Evolutionary conservation across 805 yeast genomes (phyloP).

Genomic region (Vanderwaltozyma yarrowii): DNA sequence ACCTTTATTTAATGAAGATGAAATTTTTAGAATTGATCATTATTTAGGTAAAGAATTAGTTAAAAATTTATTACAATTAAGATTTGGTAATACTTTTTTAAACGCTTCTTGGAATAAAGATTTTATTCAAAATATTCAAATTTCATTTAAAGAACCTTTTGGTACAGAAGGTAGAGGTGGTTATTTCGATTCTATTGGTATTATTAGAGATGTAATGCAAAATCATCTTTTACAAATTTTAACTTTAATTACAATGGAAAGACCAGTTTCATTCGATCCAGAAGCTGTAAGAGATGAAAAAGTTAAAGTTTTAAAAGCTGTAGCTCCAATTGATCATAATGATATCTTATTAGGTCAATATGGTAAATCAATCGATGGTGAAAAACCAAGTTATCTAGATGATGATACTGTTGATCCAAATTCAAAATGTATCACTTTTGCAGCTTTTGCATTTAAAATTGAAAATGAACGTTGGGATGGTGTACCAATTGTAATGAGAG

Average conservation of each 20-base stretch:
- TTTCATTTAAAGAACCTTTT: slow-evolving; percentile 93
- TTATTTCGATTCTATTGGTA: slow-evolving; percentile 89
- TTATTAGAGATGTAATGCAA: slow-evolving; percentile 96
- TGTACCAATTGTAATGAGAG: slow-evolving; percentile 90
- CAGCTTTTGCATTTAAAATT: slow-evolving; percentile 71
- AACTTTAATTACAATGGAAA: slow-evolving; percentile 88
- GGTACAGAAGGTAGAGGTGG: slow-evolving; percentile 99
- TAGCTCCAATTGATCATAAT: slow-evolving; percentile 52
- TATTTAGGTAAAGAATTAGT: slow-evolving; percentile 98
- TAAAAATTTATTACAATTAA: slow-evolving; percentile 76
- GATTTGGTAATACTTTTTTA: slow-evolving; percentile 86
- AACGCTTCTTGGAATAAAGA: slow-evolving; percentile 84
- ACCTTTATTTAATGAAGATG: slow-evolving; percentile 85
- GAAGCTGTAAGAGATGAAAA: slow-evolving; percentile 95
- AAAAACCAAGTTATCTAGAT: slow-evolving; percentile 83
- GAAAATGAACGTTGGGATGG: slow-evolving; percentile 97
- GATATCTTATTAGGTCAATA: slow-evolving; percentile 86
- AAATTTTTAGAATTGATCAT: slow-evolving; percentile 92
- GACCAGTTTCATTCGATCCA: slow-evolving; percentile 84
- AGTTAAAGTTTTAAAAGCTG: slow-evolving; percentile 80
- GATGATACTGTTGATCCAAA: slow-evolving; percentile 78
- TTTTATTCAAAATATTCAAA: slow-evolving; percentile 70
- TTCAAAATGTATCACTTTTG: slow-evolving; percentile 86
- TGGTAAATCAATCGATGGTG: slow-evolving; percentile 70
- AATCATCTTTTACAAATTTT: slow-evolving; percentile 91